phyloP scores from a whole-genome alignment of 768 basidiomycete genomes.

The Hericium coralloides region DNA sequence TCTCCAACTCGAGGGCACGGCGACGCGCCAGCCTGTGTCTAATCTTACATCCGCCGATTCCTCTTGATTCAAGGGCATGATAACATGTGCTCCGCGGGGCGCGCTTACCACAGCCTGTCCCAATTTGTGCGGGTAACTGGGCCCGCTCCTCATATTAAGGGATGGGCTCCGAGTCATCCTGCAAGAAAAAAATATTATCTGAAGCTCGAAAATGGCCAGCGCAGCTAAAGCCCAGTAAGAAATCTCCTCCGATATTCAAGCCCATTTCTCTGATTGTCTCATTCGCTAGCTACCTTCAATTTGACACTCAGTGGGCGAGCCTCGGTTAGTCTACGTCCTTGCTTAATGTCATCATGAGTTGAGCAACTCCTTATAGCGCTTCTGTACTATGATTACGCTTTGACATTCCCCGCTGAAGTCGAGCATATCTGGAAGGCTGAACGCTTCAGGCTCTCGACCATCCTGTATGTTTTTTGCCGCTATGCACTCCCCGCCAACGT shows the following conservation, averaged over 20 bases:
- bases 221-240: not conserved
- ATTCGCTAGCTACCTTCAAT: not conserved
- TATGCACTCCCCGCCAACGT: constrained; percentile 27
- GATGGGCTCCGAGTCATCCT: too few species aligned
- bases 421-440: constrained; percentile 23
- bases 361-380: constrained; percentile 4
- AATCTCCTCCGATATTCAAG: not conserved
- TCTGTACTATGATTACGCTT: constrained; percentile 25
- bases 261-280: not conserved
- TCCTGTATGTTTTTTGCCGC: constrained; percentile 25
- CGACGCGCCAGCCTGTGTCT: too few species aligned
- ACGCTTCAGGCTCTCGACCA: constrained; percentile 20
- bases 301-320: not conserved
- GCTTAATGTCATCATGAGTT: not conserved
- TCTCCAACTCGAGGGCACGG: too few species aligned
- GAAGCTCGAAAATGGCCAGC: not conserved
- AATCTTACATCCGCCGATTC: too few species aligned
- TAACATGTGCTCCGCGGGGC: too few species aligned
- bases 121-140: too few species aligned
- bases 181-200: too few species aligned
- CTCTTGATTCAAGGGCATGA: too few species aligned
- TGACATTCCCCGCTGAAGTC: constrained; percentile 25
- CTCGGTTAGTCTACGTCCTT: not conserved
- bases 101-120: too few species aligned
- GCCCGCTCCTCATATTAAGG: too few species aligned